Evolutionary conservation across 177 flowering plant species (phyloP).

Genomic region (Vitis hybrid): DNA sequence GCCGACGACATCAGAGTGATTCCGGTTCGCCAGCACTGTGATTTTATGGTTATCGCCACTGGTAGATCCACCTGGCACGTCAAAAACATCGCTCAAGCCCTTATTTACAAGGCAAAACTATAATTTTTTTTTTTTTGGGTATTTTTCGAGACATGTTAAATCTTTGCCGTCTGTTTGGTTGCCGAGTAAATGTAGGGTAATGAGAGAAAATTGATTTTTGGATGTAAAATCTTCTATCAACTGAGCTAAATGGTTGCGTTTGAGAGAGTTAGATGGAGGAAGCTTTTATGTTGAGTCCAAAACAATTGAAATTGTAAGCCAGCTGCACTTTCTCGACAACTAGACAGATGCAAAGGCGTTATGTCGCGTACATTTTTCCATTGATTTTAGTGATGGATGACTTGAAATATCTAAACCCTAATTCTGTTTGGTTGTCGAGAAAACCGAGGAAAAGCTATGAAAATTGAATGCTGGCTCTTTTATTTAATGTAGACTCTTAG

Average conservation of each 20-base stretch:
- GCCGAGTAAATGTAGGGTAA: background rate
- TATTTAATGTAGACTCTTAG: no score
- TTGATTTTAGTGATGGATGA: no score
- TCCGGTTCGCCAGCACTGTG: conserved; percentile 42
- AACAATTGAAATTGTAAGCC: no score
- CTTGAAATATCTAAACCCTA: no score
- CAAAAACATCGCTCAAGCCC: conserved; percentile 82
- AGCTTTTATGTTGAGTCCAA: background rate
- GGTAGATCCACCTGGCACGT: conserved; percentile 93
- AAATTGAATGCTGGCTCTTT: no score
- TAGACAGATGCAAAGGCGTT: no score
- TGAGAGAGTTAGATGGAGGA: background rate
- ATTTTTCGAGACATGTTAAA: background rate
- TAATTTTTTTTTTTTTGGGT: conserved; percentile 1
- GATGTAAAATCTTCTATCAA: no score
- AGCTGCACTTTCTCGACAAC: no score
- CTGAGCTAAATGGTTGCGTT: background rate
- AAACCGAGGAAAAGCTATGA: no score
- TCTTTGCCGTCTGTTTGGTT: background rate
- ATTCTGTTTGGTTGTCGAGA: no score
- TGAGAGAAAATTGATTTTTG: no score
- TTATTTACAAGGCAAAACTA: conserved; percentile 62
- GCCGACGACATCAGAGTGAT: conserved; percentile 76
- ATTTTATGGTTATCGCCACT: conserved; percentile 80
- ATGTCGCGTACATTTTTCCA: no score